Percentiles rank a stretch among this genome's conserved stretches.
Conservation (phyloP, 148 eudicot species). For the Persicaria tinctoria region DNA sequence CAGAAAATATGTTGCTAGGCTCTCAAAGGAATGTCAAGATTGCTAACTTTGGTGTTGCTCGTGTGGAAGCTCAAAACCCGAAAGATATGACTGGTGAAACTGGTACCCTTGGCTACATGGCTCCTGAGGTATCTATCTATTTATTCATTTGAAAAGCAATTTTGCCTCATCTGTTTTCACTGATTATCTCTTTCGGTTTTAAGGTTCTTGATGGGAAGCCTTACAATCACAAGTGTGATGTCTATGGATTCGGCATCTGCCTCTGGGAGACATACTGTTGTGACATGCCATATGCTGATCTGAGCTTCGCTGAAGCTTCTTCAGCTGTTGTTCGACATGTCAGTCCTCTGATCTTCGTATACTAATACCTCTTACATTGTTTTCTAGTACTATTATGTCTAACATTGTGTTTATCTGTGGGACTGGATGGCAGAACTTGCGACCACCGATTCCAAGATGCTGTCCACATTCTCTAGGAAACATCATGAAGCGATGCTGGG, state of each 20-base stretch:
- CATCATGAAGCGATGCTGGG: conserved; percentile 18
- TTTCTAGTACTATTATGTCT: not conserved
- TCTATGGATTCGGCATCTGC: conserved; percentile 81
- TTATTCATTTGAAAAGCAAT: not conserved
- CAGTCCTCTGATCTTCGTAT: conserved; percentile 9
- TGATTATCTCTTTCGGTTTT: not conserved
- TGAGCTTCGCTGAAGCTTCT: conserved; percentile 75
- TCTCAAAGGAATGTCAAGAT: conserved; percentile 45
- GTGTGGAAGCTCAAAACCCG: conserved; percentile 82
- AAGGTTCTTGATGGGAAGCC: conserved; percentile 93
- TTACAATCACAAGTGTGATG: conserved; percentile 80
- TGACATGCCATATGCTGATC: conserved; percentile 68
- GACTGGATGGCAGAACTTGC: conserved; percentile 4
- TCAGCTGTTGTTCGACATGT: conserved; percentile 77
- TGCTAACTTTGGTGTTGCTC: conserved; percentile 96
- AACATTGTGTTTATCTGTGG: not conserved
- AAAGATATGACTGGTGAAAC: conserved; percentile 91
- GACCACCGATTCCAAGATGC: conserved; percentile 15
- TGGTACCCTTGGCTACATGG: conserved; percentile 92
- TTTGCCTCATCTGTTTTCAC: not conserved
- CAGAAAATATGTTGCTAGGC: conserved; percentile 87
- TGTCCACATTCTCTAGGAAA: conserved; percentile 14
- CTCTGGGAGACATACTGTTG: conserved; percentile 92
- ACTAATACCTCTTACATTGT: not conserved
- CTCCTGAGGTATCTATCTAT: conserved; percentile 61